Percentiles rank a stretch among this genome's conserved stretches.
phyloP scores from a whole-genome alignment of 768 basidiomycete species.

The Paxillus involutus region DNA sequence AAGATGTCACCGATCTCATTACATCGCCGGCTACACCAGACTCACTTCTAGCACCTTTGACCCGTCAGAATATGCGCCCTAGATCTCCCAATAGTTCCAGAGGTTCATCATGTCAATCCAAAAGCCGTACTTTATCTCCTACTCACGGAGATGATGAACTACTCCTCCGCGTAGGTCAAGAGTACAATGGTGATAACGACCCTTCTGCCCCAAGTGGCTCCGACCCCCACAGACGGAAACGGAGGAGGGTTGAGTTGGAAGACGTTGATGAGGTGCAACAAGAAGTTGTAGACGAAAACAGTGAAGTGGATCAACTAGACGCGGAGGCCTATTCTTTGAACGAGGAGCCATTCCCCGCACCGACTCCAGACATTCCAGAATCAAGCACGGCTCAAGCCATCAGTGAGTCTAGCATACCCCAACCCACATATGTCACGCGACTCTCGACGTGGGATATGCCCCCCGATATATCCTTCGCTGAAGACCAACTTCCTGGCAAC shows the following conservation, averaged over 20 bases:
- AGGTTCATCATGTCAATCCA: background rate
- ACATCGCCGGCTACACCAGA: background rate
- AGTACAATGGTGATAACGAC: background rate
- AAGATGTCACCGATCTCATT: slow-evolving; percentile 4
- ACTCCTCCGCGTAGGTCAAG: background rate
- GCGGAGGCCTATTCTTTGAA: background rate
- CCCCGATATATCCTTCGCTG: slow-evolving; percentile 1
- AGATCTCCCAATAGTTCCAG: slow-evolving; percentile 5
- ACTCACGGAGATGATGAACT: background rate
- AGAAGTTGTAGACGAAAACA: background rate
- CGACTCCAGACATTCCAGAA: background rate
- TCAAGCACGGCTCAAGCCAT: background rate
- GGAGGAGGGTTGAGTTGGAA: slow-evolving; percentile 7
- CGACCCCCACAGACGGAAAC: slow-evolving; percentile 15
- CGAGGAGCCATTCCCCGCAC: background rate
- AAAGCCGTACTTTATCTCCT: background rate
- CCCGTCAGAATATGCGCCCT: slow-evolving; percentile 3
- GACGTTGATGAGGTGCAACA: background rate
- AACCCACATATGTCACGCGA: background rate
- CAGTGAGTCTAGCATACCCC: background rate
- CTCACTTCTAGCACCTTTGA: slow-evolving; percentile 2
- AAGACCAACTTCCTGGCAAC: background rate
- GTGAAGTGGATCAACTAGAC: background rate
- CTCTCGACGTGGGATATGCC: slow-evolving; percentile 25
- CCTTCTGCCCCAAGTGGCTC: background rate